Evolutionary conservation across 108 stramenopile species (phyloP), one percentile per base, ranked within the genome.

Genomic region (Hondaea fermentalgiana): DNA sequence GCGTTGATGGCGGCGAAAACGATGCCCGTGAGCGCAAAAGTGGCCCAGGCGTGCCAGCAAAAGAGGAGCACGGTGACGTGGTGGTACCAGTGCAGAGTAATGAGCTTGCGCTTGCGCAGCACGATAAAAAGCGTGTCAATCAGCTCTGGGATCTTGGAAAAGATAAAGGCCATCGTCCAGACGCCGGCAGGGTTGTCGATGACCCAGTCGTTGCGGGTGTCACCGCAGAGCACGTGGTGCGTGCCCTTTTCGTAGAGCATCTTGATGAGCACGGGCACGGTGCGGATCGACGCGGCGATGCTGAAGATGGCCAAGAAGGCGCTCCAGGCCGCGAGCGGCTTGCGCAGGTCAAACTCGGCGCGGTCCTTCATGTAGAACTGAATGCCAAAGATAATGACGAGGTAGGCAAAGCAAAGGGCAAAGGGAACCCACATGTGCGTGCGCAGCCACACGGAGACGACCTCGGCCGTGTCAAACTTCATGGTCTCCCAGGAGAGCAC

Each of bases 1-100:
- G 98, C 99, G 93, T 99, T 99, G 98, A 99, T 99, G 42, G 96
- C 97, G 16, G 96, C 95, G 91, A 98, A 99, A 93, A 97, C 96
- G 51, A 99, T 92, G 29, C 97, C 98, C n/a, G 92, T 89, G 87
- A 96, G 95, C 23, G 95, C 90, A 59, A 91, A 93, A 87, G 95
- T 95, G 44, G 96, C 97, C 91, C 97, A 99, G 69, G 95, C 94
- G 93, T 97, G 96, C 97, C 97, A 99, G 96, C 97, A 98, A 93
- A 96, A 99, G 5, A 97, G 93, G 16, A 99, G 91, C 44, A 99
- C 98, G 29, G 98, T 97, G 87, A 98, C 94, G 91, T 99, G 98
- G 91, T 99, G 98, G 94, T 98, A 99, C 97, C 97, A 99, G 91
- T 99, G 98, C 59, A 99, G 93, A 91, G 98, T 97, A 89, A 98